Evolutionary conservation across 345 rosid species (phyloP).

Genomic region (Citrus cavaleriei): DNA sequence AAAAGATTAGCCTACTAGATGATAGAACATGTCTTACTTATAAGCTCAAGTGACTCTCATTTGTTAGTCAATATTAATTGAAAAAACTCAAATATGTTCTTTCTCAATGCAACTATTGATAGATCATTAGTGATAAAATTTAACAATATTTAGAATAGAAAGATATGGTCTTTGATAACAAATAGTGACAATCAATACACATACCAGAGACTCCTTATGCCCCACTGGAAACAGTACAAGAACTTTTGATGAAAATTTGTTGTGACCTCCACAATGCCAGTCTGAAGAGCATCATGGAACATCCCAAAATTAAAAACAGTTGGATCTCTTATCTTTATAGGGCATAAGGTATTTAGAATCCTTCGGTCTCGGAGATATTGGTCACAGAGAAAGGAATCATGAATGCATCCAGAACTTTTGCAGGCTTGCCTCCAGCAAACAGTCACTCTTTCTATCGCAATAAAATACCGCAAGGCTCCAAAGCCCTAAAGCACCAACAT

Average conservation of each 20-base stretch:
- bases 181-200: no score
- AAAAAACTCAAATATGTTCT: no score
- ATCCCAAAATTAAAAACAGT: constrained; percentile 27
- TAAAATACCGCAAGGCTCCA: constrained; percentile 33
- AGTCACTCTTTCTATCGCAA: not conserved
- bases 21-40: no score
- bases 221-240: constrained; percentile 38
- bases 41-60: no score
- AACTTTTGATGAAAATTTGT: constrained; percentile 25
- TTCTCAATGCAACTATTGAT: no score
- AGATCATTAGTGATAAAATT: no score
- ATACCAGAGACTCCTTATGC: constrained; percentile 36
- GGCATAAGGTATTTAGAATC: constrained; percentile 17
- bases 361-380: not conserved
- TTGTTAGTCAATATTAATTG: no score
- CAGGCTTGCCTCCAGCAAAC: constrained; percentile 33
- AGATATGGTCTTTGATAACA: no score
- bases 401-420: not conserved
- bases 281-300: constrained; percentile 28
- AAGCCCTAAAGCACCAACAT: not conserved
- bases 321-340: constrained; percentile 13
- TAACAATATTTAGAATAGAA: no score
- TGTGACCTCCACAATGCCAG: constrained; percentile 28
- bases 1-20: no score
- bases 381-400: constrained; percentile 21